A percentile compares a stretch with the other conserved stretches of the same genome.
Evolutionary conservation across 2,329 filamentous ascomycete genomes (phyloP).

Genomic region (Gaeumannomyces tritici): DNA sequence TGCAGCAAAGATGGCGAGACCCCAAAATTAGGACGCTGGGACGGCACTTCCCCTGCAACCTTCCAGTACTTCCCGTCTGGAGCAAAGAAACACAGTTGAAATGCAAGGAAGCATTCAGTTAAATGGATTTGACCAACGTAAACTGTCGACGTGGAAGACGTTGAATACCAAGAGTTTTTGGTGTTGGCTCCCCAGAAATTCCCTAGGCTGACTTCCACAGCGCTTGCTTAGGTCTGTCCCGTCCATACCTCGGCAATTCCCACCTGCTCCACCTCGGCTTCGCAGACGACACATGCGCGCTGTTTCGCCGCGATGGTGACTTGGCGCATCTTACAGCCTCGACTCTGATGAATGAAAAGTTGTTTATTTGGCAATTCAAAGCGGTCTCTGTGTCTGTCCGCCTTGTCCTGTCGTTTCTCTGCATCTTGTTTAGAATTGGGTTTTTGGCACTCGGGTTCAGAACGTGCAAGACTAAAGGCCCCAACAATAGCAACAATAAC

Average conservation of each 20-base stretch:
- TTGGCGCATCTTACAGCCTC: not conserved
- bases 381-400: not conserved
- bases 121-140: too few relatives aligned
- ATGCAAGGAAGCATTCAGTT: not conserved
- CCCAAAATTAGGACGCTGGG: too few relatives aligned
- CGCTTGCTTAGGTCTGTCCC: too few relatives aligned
- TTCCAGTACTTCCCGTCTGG: too few relatives aligned
- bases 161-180: not conserved
- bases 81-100: too few relatives aligned
- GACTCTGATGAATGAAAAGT: not conserved
- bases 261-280: not conserved
- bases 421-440: not conserved
- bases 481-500: not conserved
- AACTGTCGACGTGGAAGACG: too few relatives aligned
- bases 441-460: too few relatives aligned
- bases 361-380: not conserved
- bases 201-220: not conserved
- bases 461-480: not conserved
- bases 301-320: not conserved
- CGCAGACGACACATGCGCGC: not conserved
- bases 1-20: too few relatives aligned
- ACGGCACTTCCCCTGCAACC: too few relatives aligned
- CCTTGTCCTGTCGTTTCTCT: not conserved
- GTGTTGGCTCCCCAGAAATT: too few relatives aligned
- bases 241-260: not conserved